These are phyloP conservation scores for Penicillium brasilianum DNA, from an alignment of 2,329 filamentous ascomycete genomes.

Conservation along the genomic window DNA sequence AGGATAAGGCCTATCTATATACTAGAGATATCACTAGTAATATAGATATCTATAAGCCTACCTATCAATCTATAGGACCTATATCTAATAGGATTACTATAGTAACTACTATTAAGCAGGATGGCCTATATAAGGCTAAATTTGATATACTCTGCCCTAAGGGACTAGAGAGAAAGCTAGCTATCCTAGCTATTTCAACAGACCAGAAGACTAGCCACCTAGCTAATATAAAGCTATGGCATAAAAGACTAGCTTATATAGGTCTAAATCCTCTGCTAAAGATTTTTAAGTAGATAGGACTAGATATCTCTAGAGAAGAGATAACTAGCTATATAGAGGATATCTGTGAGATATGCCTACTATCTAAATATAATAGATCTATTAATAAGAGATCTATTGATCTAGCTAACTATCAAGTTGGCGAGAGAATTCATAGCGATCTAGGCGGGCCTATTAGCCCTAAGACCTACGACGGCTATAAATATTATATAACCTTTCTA, in stretches of 20 bases:
- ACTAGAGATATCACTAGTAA: neutral
- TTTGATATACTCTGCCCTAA: neutral
- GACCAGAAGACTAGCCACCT: neutral
- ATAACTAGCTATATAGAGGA: neutral
- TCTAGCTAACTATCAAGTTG: neutral
- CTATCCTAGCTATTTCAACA: neutral
- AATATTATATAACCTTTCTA: neutral
- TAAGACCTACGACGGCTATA: neutral
- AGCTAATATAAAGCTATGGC: neutral
- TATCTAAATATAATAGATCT: conserved; percentile 1
- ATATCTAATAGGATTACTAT: no score
- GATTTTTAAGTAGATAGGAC: neutral
- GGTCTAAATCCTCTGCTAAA: neutral
- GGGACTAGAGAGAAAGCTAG: neutral
- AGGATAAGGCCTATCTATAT: neutral
- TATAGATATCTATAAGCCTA: no score
- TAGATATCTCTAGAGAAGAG: neutral
- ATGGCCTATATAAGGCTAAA: conserved; percentile 7
- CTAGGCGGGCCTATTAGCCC: neutral
- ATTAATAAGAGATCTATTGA: neutral
- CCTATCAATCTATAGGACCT: no score
- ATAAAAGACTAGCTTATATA: neutral
- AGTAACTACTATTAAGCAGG: neutral
- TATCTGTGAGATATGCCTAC: neutral
- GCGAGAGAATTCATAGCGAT: neutral